Base-by-base conservation (phyloP, 2,329 filamentous ascomycete species). In the Diaporthe sp. region DNA sequence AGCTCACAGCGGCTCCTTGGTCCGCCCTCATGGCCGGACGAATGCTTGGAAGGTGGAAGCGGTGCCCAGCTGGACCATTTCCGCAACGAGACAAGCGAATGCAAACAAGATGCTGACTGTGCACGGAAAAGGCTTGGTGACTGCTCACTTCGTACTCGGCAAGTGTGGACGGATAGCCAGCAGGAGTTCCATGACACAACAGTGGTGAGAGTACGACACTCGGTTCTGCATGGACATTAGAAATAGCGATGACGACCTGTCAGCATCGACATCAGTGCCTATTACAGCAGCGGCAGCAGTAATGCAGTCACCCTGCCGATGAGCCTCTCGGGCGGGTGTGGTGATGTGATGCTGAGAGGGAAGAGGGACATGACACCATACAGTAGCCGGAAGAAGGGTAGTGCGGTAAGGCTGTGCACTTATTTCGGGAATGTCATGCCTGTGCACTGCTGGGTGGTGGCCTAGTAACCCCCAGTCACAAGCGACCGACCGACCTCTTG, bases 51-150 rank as follows among this genome's bases (percentile, higher is more conserved):
- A 53, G 46, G 22, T 51, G 65, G 28, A n/a, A 46, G 42, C 44
- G 61, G 19, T n/a, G 61, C 34, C 60, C 39, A 62, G 44, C 42
- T 70, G 61, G 68, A 62, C 37, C 37, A 39, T 25, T 67, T 25
- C 68, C 57, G 17, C 42, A 72, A 70, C 49, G 22, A 57, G 73
- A 73, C 49, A 62, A 60, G 67, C 61, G 34, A 58, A 62, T 61
- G 68, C 53, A 73, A 76, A 75, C 68, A 75, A 76, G 75, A 76
- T 75, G 73, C 75, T 76, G 73, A 75, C 75, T 75, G 73, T 57
- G 75, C 34, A 53, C 62, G 71, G 62, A 68, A 55, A 51, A 42
- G 74, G 74, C 71, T 71, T 74, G 74, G 60, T 71, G 34, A 31
- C 12, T 13, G 31, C 34, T 49, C 70, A 46, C 44, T 39, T 42